Evolutionary conservation across 2,329 filamentous ascomycete genomes (phyloP).

Genomic region (Diaporthe aspalathi): DNA sequence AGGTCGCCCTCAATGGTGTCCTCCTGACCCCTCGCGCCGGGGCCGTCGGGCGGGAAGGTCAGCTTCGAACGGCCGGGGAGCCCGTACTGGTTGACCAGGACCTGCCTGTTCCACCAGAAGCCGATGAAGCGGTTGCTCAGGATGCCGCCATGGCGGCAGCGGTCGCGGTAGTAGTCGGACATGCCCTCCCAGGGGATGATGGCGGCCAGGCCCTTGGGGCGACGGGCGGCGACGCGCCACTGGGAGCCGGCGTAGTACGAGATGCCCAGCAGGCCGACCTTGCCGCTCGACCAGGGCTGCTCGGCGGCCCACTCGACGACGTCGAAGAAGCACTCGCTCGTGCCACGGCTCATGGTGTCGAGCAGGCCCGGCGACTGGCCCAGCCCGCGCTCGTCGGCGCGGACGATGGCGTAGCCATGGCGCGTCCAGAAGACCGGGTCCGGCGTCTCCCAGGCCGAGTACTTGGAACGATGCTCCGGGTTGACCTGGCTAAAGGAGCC

Average conservation of each 20-base stretch:
- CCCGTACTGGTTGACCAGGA: slow-evolving; percentile 77
- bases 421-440: slow-evolving; percentile 67
- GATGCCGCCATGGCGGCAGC: slow-evolving; percentile 72
- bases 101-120: slow-evolving; percentile 76
- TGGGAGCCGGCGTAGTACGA: slow-evolving; percentile 60
- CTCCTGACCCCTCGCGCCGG: slow-evolving; percentile 47
- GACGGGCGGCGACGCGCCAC: slow-evolving; percentile 61
- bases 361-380: slow-evolving; percentile 60
- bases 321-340: slow-evolving; percentile 60
- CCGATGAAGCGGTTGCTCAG: slow-evolving; percentile 68
- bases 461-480: slow-evolving; percentile 62
- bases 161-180: slow-evolving; percentile 66
- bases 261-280: slow-evolving; percentile 61
- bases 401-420: slow-evolving; percentile 65
- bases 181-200: slow-evolving; percentile 66
- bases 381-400: slow-evolving; percentile 61
- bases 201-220: slow-evolving; percentile 58
- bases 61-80: slow-evolving; percentile 48
- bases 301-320: slow-evolving; percentile 62
- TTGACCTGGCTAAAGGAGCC: slow-evolving; percentile 62
- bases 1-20: slow-evolving; percentile 71
- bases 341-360: slow-evolving; percentile 61
- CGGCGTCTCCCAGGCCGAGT: slow-evolving; percentile 70
- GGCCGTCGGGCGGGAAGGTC: slow-evolving; percentile 47
- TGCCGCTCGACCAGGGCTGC: slow-evolving; percentile 60